Conservation (phyloP, 169 alveolate genomes). For the Amoebophrya sp. region DNA sequence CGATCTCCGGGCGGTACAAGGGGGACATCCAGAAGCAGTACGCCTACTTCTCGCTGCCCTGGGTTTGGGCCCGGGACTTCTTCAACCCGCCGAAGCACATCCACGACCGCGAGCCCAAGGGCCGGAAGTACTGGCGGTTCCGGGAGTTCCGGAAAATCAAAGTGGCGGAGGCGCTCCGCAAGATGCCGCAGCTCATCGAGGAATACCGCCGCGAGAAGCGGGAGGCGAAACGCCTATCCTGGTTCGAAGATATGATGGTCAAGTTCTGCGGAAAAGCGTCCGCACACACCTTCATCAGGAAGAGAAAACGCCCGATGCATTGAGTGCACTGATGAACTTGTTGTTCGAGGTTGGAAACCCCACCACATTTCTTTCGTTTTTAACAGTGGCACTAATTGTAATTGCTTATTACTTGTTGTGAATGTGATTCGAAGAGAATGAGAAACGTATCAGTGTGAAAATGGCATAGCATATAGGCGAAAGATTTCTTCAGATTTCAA, state of each 20-base stretch:
- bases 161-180: not conserved
- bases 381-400: too few species aligned
- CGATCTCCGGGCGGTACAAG: conserved; percentile 58
- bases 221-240: not conserved
- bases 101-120: conserved; percentile 62
- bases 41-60: conserved; percentile 58
- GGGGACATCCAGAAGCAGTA: conserved; percentile 75
- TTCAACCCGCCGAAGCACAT: conserved; percentile 62
- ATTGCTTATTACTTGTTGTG: too few species aligned
- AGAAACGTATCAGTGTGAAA: too few species aligned
- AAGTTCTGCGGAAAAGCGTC: not conserved
- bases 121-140: not conserved
- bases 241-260: conserved; percentile 22
- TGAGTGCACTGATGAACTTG: too few species aligned
- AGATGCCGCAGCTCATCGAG: not conserved
- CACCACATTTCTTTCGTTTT: too few species aligned
- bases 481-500: too few species aligned
- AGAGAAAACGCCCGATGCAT: not conserved
- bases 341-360: too few species aligned
- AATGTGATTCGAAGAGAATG: too few species aligned
- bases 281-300: not conserved
- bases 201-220: not conserved
- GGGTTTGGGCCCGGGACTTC: conserved; percentile 71
- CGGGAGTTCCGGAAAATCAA: not conserved
- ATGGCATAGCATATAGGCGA: too few species aligned